These are phyloP conservation scores for Cercophora samala DNA, from an alignment of 495 filamentous ascomycete genomes.

Conservation along the genomic window DNA sequence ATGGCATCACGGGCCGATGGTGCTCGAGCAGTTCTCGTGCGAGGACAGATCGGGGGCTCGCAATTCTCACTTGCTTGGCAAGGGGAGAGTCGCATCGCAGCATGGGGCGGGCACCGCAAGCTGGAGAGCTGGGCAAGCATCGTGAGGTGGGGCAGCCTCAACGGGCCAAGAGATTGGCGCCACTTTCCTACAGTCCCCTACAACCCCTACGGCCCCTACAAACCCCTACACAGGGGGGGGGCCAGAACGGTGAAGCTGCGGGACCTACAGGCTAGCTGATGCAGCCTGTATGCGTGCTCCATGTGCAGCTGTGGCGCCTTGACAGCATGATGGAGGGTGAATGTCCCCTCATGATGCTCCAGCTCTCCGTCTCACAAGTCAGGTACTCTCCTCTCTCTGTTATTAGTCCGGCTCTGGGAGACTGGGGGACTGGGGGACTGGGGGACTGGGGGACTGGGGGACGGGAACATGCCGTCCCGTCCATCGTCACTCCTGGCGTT, in stretches of 20 bases:
- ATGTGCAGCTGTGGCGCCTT: constrained; percentile 7
- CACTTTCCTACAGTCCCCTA: neutral
- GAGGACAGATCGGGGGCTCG: neutral
- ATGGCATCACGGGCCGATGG: constrained; percentile 1
- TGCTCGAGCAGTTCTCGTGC: constrained; percentile 1
- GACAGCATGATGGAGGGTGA: neutral
- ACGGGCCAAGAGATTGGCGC: constrained; percentile 8
- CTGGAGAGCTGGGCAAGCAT: constrained; percentile 4
- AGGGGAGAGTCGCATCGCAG: constrained; percentile 11
- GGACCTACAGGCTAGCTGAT: constrained; percentile 6
- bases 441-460: too few relatives aligned
- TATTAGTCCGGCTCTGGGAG: neutral
- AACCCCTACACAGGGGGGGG: neutral
- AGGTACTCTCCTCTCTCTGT: neutral
- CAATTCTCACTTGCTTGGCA: constrained; percentile 8
- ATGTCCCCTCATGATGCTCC: neutral
- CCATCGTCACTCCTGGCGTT: neutral
- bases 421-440: too few relatives aligned
- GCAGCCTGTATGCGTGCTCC: constrained; percentile 5
- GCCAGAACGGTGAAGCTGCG: neutral
- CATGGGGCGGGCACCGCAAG: constrained; percentile 7
- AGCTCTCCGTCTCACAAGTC: neutral
- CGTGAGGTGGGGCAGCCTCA: constrained; percentile 8
- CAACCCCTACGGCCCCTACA: too few relatives aligned
- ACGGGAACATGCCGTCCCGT: constrained; percentile 4